These are phyloP conservation scores for Lepidium campestre DNA, from an alignment of 441 rosid genomes.

Conservation along the genomic window DNA sequence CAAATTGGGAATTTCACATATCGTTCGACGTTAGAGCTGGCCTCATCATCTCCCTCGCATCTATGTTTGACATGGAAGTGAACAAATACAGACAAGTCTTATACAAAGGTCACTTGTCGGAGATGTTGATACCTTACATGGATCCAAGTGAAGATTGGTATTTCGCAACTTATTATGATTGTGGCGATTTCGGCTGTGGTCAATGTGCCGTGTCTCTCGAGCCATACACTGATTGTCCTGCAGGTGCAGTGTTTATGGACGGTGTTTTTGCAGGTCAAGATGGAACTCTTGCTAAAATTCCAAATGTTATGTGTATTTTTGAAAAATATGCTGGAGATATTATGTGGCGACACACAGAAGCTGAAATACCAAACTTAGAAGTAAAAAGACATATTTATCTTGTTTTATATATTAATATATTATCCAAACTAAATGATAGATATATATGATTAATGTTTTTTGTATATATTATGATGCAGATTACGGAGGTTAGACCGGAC, in stretches of 20 bases:
- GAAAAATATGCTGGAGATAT: slow-evolving; percentile 59
- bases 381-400: neutral
- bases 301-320: slow-evolving; percentile 53
- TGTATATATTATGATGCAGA: slow-evolving; percentile 26
- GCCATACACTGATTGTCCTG: slow-evolving; percentile 50
- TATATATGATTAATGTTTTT: neutral
- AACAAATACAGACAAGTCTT: slow-evolving; percentile 35
- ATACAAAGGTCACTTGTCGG: slow-evolving; percentile 52
- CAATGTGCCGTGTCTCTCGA: slow-evolving; percentile 35
- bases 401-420: too few relatives aligned
- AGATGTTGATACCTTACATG: slow-evolving; percentile 61
- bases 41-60: slow-evolving; percentile 48
- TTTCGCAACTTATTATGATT: slow-evolving; percentile 38
- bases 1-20: slow-evolving; percentile 56
- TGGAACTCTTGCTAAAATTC: slow-evolving; percentile 32
- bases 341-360: slow-evolving; percentile 72
- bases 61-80: slow-evolving; percentile 43
- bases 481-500: slow-evolving; percentile 54
- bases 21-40: slow-evolving; percentile 55
- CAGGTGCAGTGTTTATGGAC: slow-evolving; percentile 50
- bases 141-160: slow-evolving; percentile 60
- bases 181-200: slow-evolving; percentile 60
- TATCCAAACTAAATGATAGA: neutral
- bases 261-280: slow-evolving; percentile 34
- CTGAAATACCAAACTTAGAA: slow-evolving; percentile 32